Percentiles rank a stretch among this genome's conserved stretches.
phyloP scores from a whole-genome alignment of 73 alveolate species.

The Uronychia setigera region DNA sequence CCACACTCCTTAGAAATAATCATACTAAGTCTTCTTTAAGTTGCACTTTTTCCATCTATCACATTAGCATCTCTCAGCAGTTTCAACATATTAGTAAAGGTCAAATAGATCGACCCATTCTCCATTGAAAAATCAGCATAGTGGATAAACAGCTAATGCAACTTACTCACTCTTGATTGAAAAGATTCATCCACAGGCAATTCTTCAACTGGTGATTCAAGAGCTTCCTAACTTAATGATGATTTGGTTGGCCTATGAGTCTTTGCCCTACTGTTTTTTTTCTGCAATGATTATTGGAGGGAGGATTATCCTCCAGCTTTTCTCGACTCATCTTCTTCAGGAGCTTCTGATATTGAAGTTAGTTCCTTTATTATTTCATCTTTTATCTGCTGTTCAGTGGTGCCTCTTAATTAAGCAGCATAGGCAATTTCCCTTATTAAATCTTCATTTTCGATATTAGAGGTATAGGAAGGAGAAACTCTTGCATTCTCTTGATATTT shows the following conservation, averaged over 20 bases:
- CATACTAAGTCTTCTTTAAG: slow-evolving; percentile 11
- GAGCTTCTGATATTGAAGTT: not conserved
- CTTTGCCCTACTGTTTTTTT: not conserved
- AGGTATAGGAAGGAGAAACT: too few species aligned
- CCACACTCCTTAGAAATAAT: slow-evolving; percentile 37
- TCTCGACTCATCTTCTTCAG: not conserved
- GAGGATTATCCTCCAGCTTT: not conserved
- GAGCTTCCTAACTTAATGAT: not conserved
- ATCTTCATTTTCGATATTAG: too few species aligned
- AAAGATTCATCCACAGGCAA: not conserved
- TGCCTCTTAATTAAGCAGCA: too few species aligned
- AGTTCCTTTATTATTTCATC: not conserved
- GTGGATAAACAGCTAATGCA: slow-evolving; percentile 19
- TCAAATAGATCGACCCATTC: slow-evolving; percentile 29
- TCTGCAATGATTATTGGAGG: not conserved
- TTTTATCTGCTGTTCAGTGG: too few species aligned
- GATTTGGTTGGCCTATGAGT: not conserved
- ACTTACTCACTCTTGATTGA: not conserved
- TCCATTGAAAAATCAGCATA: slow-evolving; percentile 45
- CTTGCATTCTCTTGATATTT: too few species aligned
- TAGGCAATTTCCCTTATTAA: too few species aligned
- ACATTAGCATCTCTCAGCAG: slow-evolving; percentile 26
- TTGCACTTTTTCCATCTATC: slow-evolving; percentile 16
- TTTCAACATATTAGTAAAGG: slow-evolving; percentile 30
- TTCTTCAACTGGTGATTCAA: not conserved